Evolutionary conservation across 192 early-diverging fungal genomes (phyloP), one percentile per base, ranked within the genome.

Genomic region (Funneliformis geosporum): DNA sequence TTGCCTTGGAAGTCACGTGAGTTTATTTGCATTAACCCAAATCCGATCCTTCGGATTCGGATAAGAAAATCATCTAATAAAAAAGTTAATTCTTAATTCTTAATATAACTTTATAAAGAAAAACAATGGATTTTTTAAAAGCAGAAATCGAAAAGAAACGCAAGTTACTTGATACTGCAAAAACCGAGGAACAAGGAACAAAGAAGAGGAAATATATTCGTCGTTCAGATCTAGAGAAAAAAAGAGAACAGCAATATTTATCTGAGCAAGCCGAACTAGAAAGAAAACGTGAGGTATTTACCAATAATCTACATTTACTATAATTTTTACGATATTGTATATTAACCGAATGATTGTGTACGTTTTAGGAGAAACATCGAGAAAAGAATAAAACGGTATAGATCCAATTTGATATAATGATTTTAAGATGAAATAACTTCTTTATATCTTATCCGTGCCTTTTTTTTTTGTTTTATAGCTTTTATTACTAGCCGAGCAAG

Each of bases 191-290:
- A 39, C 76, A 70, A 27, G 64, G 60, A 12, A 55, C 82, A 59
- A 80, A 78, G 39, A 86, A 85, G 40, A 95, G 90, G 82, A 96
- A 96, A 82, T 98, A 96, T 85, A 80, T 96, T 33, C 92, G 92
- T 79, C 88, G 94, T 21, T 93, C 90, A 40, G 96, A 97, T 81
- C 82, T 96, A 27, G 92, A 96, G 64, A 83, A 84, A 73, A 84
- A 88, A 64, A 84, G 89, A 14, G 88, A 89, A 65, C 70, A 90
- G 71, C 83, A 90, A 80, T 93, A 94, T 82, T 75, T 81, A 5
- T 81, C 78, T 39, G 85, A 90, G 61, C 85, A 90, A 82, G 73
- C 70, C 43, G 86, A 87, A 76, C 40, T 81, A 38, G 84, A 90
- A 67, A 80, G 84, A 60, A 84, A 90, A 79, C 74, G 80, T 40